A percentile compares a stretch with the other conserved stretches of the same genome.
Evolutionary conservation across 495 filamentous ascomycete species (phyloP).

Genomic region (Thozetella sp.): DNA sequence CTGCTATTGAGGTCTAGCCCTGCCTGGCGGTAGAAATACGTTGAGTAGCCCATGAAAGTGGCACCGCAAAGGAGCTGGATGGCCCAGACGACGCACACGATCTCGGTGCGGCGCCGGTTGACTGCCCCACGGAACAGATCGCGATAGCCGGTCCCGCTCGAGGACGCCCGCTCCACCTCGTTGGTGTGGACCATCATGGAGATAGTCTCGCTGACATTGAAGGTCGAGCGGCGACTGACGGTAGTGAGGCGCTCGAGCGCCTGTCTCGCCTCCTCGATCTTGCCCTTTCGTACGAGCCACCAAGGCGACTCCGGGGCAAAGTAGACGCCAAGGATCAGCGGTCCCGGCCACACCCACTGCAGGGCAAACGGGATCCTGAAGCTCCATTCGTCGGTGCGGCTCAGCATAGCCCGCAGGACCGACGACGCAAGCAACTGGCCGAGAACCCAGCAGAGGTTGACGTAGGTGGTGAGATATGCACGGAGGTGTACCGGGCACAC

Average conservation of each 20-base stretch:
- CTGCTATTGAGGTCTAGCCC: conserved; percentile 60
- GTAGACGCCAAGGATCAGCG: conserved; percentile 69
- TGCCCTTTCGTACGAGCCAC: conserved; percentile 79
- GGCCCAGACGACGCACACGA: conserved; percentile 79
- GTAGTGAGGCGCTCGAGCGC: conserved; percentile 69
- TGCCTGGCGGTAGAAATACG: conserved; percentile 75
- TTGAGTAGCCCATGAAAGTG: conserved; percentile 79
- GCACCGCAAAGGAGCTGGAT: conserved; percentile 82
- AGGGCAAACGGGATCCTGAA: conserved; percentile 69
- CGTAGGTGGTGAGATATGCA: conserved; percentile 75
- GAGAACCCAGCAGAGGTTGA: conserved; percentile 83
- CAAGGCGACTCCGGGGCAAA: conserved; percentile 79
- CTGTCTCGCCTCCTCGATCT: conserved; percentile 67
- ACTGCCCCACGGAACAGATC: conserved; percentile 82
- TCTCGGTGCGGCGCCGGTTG: conserved; percentile 55
- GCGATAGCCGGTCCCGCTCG: conserved; percentile 62
- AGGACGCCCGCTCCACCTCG: conserved; percentile 71
- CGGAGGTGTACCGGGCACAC: conserved; percentile 74
- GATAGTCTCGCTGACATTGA: conserved; percentile 75
- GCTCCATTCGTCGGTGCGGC: conserved; percentile 54
- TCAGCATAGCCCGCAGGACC: conserved; percentile 68
- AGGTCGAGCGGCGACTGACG: conserved; percentile 53
- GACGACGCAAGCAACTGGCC: conserved; percentile 76
- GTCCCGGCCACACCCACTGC: conserved; percentile 87
- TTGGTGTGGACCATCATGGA: conserved; percentile 87